Conservation (phyloP, 2,329 filamentous ascomycete genomes). For the Salinomyces thailandicus region DNA sequence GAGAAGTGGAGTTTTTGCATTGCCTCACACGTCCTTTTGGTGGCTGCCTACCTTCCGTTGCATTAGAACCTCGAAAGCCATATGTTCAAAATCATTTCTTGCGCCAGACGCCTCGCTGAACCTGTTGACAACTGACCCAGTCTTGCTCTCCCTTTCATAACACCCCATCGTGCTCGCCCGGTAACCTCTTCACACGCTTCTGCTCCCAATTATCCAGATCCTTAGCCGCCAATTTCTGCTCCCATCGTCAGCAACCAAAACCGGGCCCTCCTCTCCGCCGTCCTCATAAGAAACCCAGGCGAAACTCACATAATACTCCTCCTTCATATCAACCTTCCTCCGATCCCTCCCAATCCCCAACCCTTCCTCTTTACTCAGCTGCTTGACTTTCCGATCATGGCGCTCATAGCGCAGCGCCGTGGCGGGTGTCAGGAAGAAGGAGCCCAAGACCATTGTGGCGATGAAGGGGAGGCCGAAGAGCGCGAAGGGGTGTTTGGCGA, state of each 20-base stretch:
- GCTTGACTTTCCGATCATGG: conserved; percentile 79
- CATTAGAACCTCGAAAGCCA: too few relatives aligned
- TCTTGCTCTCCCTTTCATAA: conserved; percentile 37
- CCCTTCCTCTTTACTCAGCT: conserved; percentile 76
- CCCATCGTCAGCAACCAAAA: not conserved
- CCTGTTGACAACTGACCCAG: not conserved
- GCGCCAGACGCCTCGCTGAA: conserved; percentile 3
- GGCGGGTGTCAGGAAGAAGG: conserved; percentile 87
- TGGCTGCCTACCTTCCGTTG: too few relatives aligned
- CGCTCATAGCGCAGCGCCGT: conserved; percentile 90
- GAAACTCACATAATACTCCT: conserved; percentile 71
- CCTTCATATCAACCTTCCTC: conserved; percentile 67
- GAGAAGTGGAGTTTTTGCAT: not conserved
- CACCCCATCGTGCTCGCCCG: conserved; percentile 81
- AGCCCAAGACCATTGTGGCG: conserved; percentile 76
- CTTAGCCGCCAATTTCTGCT: conserved; percentile 67
- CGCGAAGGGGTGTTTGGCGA: conserved; percentile 74
- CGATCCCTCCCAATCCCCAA: conserved; percentile 64
- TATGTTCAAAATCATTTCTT: too few relatives aligned
- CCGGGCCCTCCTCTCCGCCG: too few relatives aligned
- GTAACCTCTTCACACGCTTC: conserved; percentile 79
- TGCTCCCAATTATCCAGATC: conserved; percentile 96
- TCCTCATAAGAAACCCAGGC: conserved; percentile 2
- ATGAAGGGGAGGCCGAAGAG: conserved; percentile 94
- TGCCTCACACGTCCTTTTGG: not conserved